These are phyloP conservation scores for Hibiscus syriacus DNA, from an alignment of 345 rosid species.

Conservation along the genomic window DNA sequence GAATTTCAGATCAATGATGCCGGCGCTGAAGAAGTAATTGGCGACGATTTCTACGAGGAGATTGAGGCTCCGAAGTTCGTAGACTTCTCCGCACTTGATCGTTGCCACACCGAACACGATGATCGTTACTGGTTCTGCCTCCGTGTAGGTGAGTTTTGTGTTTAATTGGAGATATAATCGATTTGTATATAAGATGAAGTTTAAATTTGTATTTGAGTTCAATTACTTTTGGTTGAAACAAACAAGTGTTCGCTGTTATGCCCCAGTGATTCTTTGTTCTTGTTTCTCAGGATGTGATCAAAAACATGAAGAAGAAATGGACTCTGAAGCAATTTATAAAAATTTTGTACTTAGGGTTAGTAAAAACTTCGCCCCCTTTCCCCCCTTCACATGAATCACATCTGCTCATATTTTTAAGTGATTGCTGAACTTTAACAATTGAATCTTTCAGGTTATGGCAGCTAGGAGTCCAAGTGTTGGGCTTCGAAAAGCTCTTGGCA, in stretches of 20 bases:
- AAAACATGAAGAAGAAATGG: constrained; percentile 87
- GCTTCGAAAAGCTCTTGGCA: constrained; percentile 44
- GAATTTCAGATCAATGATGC: constrained; percentile 24
- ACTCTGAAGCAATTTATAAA: constrained; percentile 74
- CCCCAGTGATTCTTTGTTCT: no score
- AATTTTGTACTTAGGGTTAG: constrained; percentile 85
- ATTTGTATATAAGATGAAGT: background rate
- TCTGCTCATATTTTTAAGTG: background rate
- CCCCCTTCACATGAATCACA: background rate
- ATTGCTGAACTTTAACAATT: constrained; percentile 3
- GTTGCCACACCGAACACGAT: constrained; percentile 30
- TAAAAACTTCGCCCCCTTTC: background rate
- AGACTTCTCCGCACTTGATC: constrained; percentile 75
- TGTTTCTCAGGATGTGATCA: constrained; percentile 72
- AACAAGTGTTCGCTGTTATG: background rate
- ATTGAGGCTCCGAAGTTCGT: constrained; percentile 97
- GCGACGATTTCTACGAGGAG: constrained; percentile 73
- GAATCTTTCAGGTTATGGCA: constrained; percentile 71
- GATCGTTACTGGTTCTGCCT: constrained; percentile 97
- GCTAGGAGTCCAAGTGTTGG: constrained; percentile 89
- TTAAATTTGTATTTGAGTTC: background rate
- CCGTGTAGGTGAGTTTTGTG: constrained; percentile 56
- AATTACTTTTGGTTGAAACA: background rate
- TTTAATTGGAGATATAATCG: background rate
- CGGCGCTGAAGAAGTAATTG: constrained; percentile 22